Evolutionary conservation across 148 eudicot genomes (phyloP), one percentile per base, ranked within the genome.

Genomic region (Selenicereus undatus): DNA sequence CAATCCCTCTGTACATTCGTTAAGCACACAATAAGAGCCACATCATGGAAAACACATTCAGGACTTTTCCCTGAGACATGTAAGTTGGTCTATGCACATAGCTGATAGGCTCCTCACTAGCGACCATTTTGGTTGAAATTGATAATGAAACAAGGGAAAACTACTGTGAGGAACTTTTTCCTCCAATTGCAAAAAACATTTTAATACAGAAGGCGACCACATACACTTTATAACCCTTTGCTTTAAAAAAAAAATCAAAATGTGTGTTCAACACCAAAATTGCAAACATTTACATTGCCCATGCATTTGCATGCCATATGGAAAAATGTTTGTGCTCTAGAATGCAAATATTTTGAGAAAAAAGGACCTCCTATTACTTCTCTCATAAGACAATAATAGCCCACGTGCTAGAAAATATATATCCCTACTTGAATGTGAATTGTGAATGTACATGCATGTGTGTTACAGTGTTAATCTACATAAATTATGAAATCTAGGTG

Each of bases 11-110:
- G 72, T 3, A 30, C 10, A 71, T 71, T 7, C 6, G 10, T 71
- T 71, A 71, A 42, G 39, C 50, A 21, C 51, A 17, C 27, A 22
- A 42, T 26, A 20, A 72, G 75, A 72, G 35, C 75, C 39, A 79
- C 64, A 69, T 54, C 81, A 73, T 20, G 52, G 39, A 36, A 80
- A 58, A 80, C 39, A 73, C 43, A n/a, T 11, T 1, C 16, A 42
- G 51, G 26, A 72, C 29, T 36, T 39, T 20, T 42, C 30, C 71
- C 24, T 69, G 68, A 50, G 64, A 56, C 76, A 79, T 21, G 56
- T 54, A 58, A 29, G 16, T 8, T 35, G 60, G 27, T 42, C 36
- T 65, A 51, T 30, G 35, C 17, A 66, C 71, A 70, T 48, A 51
- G 18, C 43, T 51, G 66, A 50, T 64, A 4, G 8, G 3, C 26